phyloP scores from a whole-genome alignment of 2,329 filamentous ascomycete species.

The Pseudogymnoascus pannorum region DNA sequence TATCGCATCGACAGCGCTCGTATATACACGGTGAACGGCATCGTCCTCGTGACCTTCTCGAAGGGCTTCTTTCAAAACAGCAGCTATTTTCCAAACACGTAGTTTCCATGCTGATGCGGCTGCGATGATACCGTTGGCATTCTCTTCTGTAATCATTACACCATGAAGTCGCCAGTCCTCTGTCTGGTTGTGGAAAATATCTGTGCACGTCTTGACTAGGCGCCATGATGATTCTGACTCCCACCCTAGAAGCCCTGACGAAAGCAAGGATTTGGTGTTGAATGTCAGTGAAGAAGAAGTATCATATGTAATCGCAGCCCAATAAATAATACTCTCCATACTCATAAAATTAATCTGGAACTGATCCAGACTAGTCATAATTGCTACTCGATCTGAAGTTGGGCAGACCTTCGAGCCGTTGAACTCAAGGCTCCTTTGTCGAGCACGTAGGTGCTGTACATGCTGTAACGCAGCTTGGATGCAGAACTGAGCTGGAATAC shows the following conservation, averaged over 20 bases:
- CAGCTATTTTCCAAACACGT: slow-evolving; percentile 27
- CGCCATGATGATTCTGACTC: slow-evolving; percentile 25
- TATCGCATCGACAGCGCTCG: slow-evolving; percentile 23
- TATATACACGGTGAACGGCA: slow-evolving; percentile 23
- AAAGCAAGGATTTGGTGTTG: slow-evolving; percentile 34
- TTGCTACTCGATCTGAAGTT: slow-evolving; percentile 16
- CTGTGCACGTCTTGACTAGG: slow-evolving; percentile 23
- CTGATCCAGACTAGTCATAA: slow-evolving; percentile 23
- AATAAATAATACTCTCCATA: slow-evolving; percentile 35
- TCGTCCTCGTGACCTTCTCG: slow-evolving; percentile 28
- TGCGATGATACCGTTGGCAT: slow-evolving; percentile 26
- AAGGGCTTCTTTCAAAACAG: slow-evolving; percentile 28
- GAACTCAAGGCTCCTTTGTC: slow-evolving; percentile 34
- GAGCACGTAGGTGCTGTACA: slow-evolving; percentile 33
- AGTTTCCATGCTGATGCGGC: slow-evolving; percentile 25
- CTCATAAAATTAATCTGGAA: slow-evolving; percentile 30
- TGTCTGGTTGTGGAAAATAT: slow-evolving; percentile 25
- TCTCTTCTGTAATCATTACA: slow-evolving; percentile 24
- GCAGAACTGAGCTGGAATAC: slow-evolving; percentile 34
- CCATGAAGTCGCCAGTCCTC: slow-evolving; percentile 23
- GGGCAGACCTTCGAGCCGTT: slow-evolving; percentile 35
- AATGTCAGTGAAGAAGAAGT: slow-evolving; percentile 36
- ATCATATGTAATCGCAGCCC: slow-evolving; percentile 37
- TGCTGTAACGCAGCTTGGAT: slow-evolving; percentile 36
- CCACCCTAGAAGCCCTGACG: slow-evolving; percentile 31